These are phyloP conservation scores for Suhomyces bokatorum DNA, from an alignment of 1,139 yeast species.

Conservation along the genomic window DNA sequence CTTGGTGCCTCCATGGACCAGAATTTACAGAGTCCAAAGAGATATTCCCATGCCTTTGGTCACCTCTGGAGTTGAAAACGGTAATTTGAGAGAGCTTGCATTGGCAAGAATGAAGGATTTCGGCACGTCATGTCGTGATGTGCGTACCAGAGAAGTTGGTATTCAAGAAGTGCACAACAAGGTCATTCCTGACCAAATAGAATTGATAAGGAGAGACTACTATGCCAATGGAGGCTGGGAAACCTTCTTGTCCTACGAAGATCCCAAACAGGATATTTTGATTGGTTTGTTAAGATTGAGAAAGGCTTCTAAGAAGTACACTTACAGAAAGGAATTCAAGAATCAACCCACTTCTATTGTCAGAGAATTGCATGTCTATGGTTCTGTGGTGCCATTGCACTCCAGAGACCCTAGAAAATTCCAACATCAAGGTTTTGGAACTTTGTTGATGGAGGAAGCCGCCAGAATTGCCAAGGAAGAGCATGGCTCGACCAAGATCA, in stretches of 20 bases:
- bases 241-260: constrained; percentile 93
- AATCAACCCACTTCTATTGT: constrained; percentile 88
- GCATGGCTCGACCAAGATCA: constrained; percentile 86
- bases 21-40: constrained; percentile 96
- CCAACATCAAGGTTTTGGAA: constrained; percentile 99
- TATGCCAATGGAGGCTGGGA: constrained; percentile 99
- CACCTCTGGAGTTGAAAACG: constrained; percentile 97
- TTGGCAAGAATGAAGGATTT: constrained; percentile 97
- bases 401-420: constrained; percentile 97
- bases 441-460: constrained; percentile 96
- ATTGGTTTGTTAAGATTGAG: constrained; percentile 88
- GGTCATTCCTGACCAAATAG: constrained; percentile 96
- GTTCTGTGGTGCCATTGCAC: constrained; percentile 95
- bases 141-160: constrained; percentile 98
- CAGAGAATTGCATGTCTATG: constrained; percentile 94
- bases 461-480: constrained; percentile 94
- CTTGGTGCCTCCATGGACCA: constrained; percentile 98
- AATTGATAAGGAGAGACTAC: constrained; percentile 90
- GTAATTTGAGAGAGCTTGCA: constrained; percentile 92
- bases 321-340: constrained; percentile 86
- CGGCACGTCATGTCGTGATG: constrained; percentile 94
- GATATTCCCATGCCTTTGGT: constrained; percentile 99
- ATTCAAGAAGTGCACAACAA: constrained; percentile 98
- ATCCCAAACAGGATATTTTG: constrained; percentile 93
- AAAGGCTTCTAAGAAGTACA: constrained; percentile 84